A percentile compares a stretch with the other conserved stretches of the same genome.
Conservation (phyloP, 225 moss, liverwort and hornwort species). For the Sphagnum tenellum region DNA sequence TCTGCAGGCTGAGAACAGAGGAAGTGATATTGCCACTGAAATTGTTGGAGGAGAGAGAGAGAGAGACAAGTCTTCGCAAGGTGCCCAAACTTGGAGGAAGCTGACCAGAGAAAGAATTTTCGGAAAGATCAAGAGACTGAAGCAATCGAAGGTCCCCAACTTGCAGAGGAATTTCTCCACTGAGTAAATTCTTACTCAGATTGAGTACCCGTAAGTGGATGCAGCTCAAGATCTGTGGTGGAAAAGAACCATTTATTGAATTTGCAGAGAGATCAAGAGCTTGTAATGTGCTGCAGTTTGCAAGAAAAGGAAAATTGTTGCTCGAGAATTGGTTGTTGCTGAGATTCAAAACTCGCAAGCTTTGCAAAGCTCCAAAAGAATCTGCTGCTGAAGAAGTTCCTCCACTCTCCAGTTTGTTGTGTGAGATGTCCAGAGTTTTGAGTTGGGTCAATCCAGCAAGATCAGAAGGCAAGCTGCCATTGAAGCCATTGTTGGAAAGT, state of each 20-base stretch:
- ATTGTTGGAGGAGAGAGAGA: conserved; percentile 20
- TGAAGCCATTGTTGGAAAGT: conserved; percentile 27
- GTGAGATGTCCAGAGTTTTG: conserved; percentile 18
- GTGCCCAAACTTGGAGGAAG: conserved; percentile 13
- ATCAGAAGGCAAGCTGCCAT: conserved; percentile 13
- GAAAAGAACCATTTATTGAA: conserved; percentile 23
- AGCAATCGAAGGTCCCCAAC: conserved; percentile 16
- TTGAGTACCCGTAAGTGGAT: conserved; percentile 7
- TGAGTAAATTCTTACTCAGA: conserved; percentile 30
- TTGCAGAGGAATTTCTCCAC: conserved; percentile 16
- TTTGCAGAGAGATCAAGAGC: conserved; percentile 34
- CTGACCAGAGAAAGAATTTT: conserved; percentile 25
- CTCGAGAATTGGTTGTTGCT: conserved; percentile 33
- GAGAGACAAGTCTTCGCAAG: conserved; percentile 10
- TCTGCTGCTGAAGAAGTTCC: conserved; percentile 9
- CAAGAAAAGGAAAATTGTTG: conserved; percentile 11
- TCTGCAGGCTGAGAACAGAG: conserved; percentile 15
- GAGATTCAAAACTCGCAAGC: conserved; percentile 18
- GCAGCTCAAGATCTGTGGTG: conserved; percentile 20
- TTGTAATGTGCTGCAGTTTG: conserved; percentile 5
- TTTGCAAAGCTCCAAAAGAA: conserved; percentile 14
- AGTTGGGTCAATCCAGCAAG: conserved; percentile 22
- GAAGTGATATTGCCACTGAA: conserved; percentile 28
- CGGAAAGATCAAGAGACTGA: conserved; percentile 24
- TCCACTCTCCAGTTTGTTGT: conserved; percentile 24